Evolutionary conservation across 2,329 filamentous ascomycete genomes (phyloP).

Genomic region (Verticillium albo-atrum): DNA sequence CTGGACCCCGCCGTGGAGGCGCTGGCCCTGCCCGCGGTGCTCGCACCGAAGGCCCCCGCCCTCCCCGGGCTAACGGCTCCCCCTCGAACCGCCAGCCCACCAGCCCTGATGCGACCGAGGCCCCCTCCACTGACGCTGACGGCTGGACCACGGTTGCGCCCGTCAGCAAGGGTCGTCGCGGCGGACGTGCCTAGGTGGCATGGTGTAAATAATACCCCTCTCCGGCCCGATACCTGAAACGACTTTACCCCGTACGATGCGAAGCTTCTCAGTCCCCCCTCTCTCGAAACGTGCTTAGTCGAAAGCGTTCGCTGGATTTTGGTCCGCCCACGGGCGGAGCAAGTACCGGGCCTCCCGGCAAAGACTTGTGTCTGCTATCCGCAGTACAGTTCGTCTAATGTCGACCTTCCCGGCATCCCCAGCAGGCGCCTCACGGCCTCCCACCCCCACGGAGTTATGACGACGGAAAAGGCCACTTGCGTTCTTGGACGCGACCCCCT

Average conservation of each 20-base stretch:
- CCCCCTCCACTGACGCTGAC: conserved; percentile 48
- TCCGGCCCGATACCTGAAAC: background rate
- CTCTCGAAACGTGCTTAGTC: background rate
- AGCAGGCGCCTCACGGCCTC: background rate
- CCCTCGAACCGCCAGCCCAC: conserved; percentile 29
- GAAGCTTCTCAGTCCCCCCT: background rate
- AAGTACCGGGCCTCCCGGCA: background rate
- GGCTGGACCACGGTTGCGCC: conserved; percentile 58
- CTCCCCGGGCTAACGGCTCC: conserved; percentile 44
- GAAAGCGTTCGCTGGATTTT: background rate
- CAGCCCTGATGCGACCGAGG: conserved; percentile 26
- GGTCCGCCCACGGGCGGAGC: background rate
- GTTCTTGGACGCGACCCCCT: background rate
- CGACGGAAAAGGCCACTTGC: background rate
- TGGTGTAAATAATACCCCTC: background rate
- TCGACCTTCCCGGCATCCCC: background rate
- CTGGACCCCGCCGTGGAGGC: conserved; percentile 36
- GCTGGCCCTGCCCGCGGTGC: conserved; percentile 35
- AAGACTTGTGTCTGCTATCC: background rate
- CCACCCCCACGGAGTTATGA: background rate
- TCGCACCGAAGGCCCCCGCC: conserved; percentile 39
- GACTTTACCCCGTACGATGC: background rate
- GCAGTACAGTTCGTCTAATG: background rate
- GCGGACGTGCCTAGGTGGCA: background rate
- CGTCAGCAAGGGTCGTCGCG: conserved; percentile 2